A percentile compares a stretch with the other conserved stretches of the same genome.
phyloP scores from a whole-genome alignment of 768 basidiomycete genomes.

The Psilocybe subaeruginosa region DNA sequence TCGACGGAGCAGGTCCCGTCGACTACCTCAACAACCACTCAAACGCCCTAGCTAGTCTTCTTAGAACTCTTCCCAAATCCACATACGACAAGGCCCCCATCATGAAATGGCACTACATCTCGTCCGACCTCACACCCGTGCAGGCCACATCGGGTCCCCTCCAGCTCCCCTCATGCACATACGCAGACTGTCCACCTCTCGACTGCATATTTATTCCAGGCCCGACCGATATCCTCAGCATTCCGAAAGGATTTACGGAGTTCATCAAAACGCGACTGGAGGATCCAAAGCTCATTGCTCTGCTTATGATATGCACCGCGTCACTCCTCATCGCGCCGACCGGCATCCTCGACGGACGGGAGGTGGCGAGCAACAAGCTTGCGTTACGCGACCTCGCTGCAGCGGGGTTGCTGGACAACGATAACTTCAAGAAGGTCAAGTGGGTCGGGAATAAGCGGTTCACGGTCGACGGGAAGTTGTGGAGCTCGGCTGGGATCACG shows the following conservation, averaged over 20 bases:
- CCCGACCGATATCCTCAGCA: slow-evolving; percentile 1
- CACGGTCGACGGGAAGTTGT: slow-evolving; percentile 30
- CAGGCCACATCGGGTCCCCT: slow-evolving; percentile 18
- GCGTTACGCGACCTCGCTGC: slow-evolving; percentile 9
- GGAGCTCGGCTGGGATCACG: slow-evolving; percentile 30
- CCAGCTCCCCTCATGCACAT: slow-evolving; percentile 19
- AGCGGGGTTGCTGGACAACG: slow-evolving; percentile 7
- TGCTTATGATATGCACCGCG: slow-evolving; percentile 24
- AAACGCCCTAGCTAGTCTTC: background rate
- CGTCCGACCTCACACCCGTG: slow-evolving; percentile 12
- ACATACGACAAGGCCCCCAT: slow-evolving; percentile 12
- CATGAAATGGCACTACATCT: slow-evolving; percentile 23
- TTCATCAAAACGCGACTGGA: slow-evolving; percentile 16
- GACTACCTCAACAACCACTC: slow-evolving; percentile 22
- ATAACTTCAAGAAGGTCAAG: slow-evolving; percentile 24
- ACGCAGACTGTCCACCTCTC: slow-evolving; percentile 18
- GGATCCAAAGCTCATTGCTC: slow-evolving; percentile 10
- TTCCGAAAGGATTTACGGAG: slow-evolving; percentile 9
- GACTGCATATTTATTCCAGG: slow-evolving; percentile 27
- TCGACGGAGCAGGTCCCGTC: slow-evolving; percentile 20
- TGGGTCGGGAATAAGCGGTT: slow-evolving; percentile 31
- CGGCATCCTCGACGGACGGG: slow-evolving; percentile 22
- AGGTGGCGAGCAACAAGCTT: slow-evolving; percentile 22
- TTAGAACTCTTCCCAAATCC: background rate
- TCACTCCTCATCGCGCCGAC: slow-evolving; percentile 18